Percentiles rank a stretch among this genome's conserved stretches.
phyloP scores from a whole-genome alignment of 2,329 filamentous ascomycete genomes.

The Apiospora hydei region DNA sequence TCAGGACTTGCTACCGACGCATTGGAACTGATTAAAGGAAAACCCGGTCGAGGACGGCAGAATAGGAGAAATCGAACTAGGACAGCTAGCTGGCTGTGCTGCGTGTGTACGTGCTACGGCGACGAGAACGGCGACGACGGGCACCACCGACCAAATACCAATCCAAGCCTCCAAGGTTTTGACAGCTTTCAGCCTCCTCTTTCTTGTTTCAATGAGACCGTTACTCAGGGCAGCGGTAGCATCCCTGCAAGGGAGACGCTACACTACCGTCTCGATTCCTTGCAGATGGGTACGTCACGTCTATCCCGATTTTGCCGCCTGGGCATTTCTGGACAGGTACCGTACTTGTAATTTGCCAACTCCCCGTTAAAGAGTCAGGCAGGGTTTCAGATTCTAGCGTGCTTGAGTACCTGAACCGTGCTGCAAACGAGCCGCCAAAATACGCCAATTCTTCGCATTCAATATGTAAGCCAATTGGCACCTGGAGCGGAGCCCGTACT shows the following conservation, averaged over 20 bases:
- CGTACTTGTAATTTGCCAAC: background rate
- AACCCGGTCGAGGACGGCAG: slow-evolving; percentile 12
- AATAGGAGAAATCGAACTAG: background rate
- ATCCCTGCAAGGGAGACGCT: background rate
- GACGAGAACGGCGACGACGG: slow-evolving; percentile 14
- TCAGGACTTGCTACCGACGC: slow-evolving; percentile 12
- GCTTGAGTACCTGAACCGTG: slow-evolving; percentile 1
- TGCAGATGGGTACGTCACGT: slow-evolving; percentile 14
- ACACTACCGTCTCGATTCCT: slow-evolving; percentile 18
- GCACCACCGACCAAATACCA: background rate
- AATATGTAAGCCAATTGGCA: background rate
- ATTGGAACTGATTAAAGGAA: slow-evolving; percentile 18
- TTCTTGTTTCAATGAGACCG: slow-evolving; percentile 22
- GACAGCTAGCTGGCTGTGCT: slow-evolving; percentile 14
- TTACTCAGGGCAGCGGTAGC: slow-evolving; percentile 1
- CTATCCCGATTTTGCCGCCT: slow-evolving; percentile 14
- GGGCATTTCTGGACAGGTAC: background rate
- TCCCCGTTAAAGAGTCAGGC: slow-evolving; percentile 10
- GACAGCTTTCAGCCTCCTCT: slow-evolving; percentile 24
- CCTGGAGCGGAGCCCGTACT: background rate
- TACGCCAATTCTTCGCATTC: background rate
- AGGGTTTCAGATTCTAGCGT: slow-evolving; percentile 19
- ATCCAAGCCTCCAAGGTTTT: slow-evolving; percentile 12
- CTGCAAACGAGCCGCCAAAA: background rate
- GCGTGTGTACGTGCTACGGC: slow-evolving; percentile 16